A percentile compares a stretch with the other conserved stretches of the same genome.
These are phyloP conservation scores for Penicillium sp. DNA, from an alignment of 2,329 filamentous ascomycete species.

Conservation along the genomic window DNA sequence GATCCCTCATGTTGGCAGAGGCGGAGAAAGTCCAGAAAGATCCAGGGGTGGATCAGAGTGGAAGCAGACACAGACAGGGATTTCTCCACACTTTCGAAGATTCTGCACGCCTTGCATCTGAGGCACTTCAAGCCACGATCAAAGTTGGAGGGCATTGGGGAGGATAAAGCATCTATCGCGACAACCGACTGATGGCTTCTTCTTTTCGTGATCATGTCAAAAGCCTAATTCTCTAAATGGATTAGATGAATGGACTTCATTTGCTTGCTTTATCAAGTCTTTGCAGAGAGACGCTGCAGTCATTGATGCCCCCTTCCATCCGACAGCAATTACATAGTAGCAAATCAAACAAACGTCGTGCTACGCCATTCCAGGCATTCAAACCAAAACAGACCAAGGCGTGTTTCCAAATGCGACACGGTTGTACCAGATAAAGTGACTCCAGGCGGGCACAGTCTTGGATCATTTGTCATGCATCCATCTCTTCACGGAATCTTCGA, in stretches of 20 bases:
- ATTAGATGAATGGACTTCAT: too few species aligned
- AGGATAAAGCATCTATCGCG: background rate
- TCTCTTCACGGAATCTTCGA: background rate
- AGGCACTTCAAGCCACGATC: background rate
- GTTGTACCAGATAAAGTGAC: constrained; percentile 3
- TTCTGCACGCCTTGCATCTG: background rate
- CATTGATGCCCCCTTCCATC: too few species aligned
- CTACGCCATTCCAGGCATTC: too few species aligned
- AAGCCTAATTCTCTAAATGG: background rate
- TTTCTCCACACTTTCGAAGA: background rate
- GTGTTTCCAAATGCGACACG: constrained; percentile 8
- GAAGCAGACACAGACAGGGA: background rate
- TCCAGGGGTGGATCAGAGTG: background rate
- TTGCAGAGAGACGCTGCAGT: background rate
- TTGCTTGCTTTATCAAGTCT: background rate
- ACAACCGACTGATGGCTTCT: background rate
- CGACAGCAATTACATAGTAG: background rate
- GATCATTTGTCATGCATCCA: background rate
- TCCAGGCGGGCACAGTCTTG: background rate
- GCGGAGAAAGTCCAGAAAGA: background rate
- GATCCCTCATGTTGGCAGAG: background rate
- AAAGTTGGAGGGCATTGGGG: background rate
- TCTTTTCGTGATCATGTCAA: background rate
- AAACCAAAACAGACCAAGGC: background rate
- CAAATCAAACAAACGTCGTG: background rate